Base-by-base conservation (phyloP, 495 filamentous ascomycete genomes). In the Rusavskia elegans region DNA sequence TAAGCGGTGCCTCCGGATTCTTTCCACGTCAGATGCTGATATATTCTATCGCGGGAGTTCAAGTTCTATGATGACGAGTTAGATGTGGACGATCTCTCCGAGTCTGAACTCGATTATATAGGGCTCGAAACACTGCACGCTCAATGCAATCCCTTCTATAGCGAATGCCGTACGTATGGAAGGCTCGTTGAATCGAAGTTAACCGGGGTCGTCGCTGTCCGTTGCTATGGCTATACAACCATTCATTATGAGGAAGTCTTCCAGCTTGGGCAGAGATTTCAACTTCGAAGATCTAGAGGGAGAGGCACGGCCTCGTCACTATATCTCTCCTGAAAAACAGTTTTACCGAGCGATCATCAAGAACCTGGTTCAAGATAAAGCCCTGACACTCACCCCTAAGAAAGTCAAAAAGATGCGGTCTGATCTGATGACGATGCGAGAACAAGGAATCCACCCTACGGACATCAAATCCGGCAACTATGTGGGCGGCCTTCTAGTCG, bases 151-250 rank as follows among this genome's bases (percentile, higher is more conserved):
- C 50, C 50, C 21, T 58, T 55, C 37, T 55, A 55, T 27, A 49
- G 49, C 29, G 53, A 55, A 17, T 58, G 53, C 39, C 56, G 56
- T 21, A 53, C 53, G 7, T 58, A 55, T 20, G 56, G 56, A 36
- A 32, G 38, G 44, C 17, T 55, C 9, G 52, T 50, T 5, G 52
- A 55, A 19, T 8, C 6, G n/a, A 35, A 37, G n/a, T 38, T 54
- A 21, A 55, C 55, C 37, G 56, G 56, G 40, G 40, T 52, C 21
- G 44, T 55, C 25, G 56, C 56, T 21, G 49, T 58, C 14, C 48
- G 35, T 19, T 55, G 53, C 29, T 38, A 55, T 44, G 56, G 56
- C 32, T 48, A 48, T 13, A 53, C 46, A 2, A 53, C 45, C 1
- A 11, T 57, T 25, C 45, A 51, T 2, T 42, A 17, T 3, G 16